Percentiles rank a stretch among this genome's conserved stretches.
Conservation (phyloP, 2,329 filamentous ascomycete species). For the Mollisiaceae sp. region DNA sequence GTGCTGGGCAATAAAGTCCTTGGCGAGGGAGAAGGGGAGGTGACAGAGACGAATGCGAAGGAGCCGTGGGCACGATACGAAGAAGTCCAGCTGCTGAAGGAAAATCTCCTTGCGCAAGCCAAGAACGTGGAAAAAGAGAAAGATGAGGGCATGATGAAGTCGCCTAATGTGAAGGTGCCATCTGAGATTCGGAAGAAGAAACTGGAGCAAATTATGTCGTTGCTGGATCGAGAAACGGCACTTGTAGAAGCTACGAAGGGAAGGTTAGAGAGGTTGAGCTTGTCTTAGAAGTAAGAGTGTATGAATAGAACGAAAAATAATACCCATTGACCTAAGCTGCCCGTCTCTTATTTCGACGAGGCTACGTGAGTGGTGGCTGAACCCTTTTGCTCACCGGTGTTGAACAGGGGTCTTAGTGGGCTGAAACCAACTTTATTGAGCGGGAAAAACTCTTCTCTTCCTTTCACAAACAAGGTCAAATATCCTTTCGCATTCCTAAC, state of each 20-base stretch:
- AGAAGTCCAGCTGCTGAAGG: constrained; percentile 48
- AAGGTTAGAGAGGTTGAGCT: constrained; percentile 61
- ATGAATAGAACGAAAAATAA: neutral
- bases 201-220: constrained; percentile 64
- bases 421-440: no score
- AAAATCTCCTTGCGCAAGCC: constrained; percentile 47
- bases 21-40: constrained; percentile 25
- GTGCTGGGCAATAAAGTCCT: constrained; percentile 47
- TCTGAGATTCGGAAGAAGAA: constrained; percentile 66
- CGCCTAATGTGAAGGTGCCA: constrained; percentile 51
- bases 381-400: constrained; percentile 3
- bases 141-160: constrained; percentile 21
- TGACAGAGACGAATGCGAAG: constrained; percentile 41
- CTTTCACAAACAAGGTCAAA: no score
- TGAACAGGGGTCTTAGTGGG: neutral
- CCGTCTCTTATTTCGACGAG: neutral
- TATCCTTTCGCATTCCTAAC: no score
- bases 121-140: constrained; percentile 37
- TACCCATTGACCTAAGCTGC: neutral
- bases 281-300: constrained; percentile 19
- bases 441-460: no score
- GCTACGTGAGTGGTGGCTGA: neutral
- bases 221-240: constrained; percentile 70
- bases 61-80: constrained; percentile 62
- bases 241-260: constrained; percentile 70